Evolutionary conservation across 305 asterid species (phyloP).

Genomic region (Plantago coronopus): DNA sequence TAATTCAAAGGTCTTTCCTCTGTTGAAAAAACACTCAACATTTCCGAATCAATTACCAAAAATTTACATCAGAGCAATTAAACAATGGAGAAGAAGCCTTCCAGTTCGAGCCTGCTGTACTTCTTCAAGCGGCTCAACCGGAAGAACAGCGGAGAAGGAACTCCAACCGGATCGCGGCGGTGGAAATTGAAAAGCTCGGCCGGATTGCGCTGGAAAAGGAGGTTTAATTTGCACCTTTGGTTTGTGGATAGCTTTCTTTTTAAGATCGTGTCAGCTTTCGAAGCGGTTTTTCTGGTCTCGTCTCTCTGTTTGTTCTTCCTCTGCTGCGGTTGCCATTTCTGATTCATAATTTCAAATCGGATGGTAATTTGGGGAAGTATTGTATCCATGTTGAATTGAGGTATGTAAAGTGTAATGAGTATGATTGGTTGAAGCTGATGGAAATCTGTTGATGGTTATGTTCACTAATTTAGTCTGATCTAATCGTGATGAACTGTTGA

Average conservation of each 20-base stretch:
- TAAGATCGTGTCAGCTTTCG: constrained; percentile 59
- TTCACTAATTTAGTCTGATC: not conserved
- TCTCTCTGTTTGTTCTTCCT: constrained; percentile 67
- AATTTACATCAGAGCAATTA: constrained; percentile 17
- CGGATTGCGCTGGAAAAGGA: constrained; percentile 59
- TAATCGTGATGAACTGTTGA: too few relatives aligned
- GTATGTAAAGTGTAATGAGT: not conserved
- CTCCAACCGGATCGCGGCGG: constrained; percentile 31
- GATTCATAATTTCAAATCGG: constrained; percentile 15
- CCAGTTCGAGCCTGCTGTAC: constrained; percentile 30
- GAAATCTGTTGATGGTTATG: not conserved
- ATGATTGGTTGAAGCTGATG: not conserved
- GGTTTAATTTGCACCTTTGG: constrained; percentile 60
- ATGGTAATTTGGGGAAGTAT: too few relatives aligned
- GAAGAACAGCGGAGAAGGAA: constrained; percentile 30
- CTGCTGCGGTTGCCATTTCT: constrained; percentile 78
- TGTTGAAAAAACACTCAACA: not conserved
- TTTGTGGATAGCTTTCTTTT: constrained; percentile 63
- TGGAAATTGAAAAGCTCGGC: constrained; percentile 49
- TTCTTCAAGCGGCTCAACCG: constrained; percentile 47
- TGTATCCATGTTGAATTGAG: not conserved
- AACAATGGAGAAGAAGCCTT: constrained; percentile 38
- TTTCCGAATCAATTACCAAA: not conserved
- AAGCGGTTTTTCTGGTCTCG: constrained; percentile 55
- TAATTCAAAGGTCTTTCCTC: not conserved